Evolutionary conservation across 1,284 basidiomycete species (phyloP).

Genomic region (Macrocystidia cucumis): DNA sequence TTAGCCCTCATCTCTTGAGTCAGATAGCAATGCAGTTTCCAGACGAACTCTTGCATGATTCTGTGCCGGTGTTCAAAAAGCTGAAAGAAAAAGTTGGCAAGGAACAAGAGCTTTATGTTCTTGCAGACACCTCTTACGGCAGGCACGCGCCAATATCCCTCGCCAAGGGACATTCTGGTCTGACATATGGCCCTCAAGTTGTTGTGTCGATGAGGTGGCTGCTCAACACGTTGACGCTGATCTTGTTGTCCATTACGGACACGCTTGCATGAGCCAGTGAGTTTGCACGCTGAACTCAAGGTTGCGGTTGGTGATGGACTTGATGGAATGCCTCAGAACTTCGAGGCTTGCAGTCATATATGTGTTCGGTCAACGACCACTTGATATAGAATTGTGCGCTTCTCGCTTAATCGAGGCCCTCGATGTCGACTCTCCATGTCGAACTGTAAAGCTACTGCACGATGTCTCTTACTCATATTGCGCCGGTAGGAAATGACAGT

Average conservation of each 20-base stretch:
- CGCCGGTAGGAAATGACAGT: conserved; percentile 34
- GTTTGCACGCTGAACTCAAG: too few species aligned
- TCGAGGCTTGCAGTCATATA: conserved; percentile 82
- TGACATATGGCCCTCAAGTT: conserved; percentile 43
- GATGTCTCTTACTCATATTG: conserved; percentile 80
- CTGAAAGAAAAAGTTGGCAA: conserved; percentile 51
- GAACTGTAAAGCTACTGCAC: conserved; percentile 50
- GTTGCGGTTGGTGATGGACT: too few species aligned
- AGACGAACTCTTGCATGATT: conserved; percentile 85
- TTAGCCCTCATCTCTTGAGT: background rate
- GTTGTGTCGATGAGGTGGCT: conserved; percentile 95
- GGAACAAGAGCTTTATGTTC: conserved; percentile 71
- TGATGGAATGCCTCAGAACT: conserved; percentile 45
- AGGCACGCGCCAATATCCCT: conserved; percentile 45
- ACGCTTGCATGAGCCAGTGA: conserved; percentile 90
- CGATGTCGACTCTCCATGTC: conserved; percentile 8
- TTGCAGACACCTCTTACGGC: conserved; percentile 97
- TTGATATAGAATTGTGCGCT: conserved; percentile 47
- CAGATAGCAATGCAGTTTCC: conserved; percentile 94
- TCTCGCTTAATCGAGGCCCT: conserved; percentile 31
- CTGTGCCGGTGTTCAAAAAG: conserved; percentile 78
- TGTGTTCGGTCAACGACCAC: conserved; percentile 65
- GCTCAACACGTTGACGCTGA: conserved; percentile 94
- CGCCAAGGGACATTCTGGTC: conserved; percentile 9
- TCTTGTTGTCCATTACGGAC: conserved; percentile 91